A percentile compares a stretch with the other conserved stretches of the same genome.
phyloP scores from a whole-genome alignment of 257 asterid genomes.

The Craterostigma plantagineum region DNA sequence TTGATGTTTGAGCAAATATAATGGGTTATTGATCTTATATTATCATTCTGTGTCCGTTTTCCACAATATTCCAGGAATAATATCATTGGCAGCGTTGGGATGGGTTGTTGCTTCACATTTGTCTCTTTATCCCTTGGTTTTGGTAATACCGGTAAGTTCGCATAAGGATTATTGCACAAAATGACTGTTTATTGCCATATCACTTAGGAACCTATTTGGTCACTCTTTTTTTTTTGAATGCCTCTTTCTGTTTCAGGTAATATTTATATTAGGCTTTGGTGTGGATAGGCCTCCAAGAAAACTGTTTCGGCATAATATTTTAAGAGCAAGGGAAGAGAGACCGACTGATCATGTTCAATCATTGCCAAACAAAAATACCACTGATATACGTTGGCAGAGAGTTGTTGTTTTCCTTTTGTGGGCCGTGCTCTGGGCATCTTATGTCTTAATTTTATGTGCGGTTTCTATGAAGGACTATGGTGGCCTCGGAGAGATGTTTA shows the following conservation, averaged over 20 bases:
- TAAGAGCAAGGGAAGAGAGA: constrained; percentile 19
- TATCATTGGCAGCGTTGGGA: constrained; percentile 87
- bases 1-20: not conserved
- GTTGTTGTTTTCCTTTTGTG: constrained; percentile 47
- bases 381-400: constrained; percentile 23
- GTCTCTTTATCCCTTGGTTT: constrained; percentile 66
- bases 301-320: constrained; percentile 26
- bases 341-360: constrained; percentile 17
- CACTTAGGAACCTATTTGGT: no score
- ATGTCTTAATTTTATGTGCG: constrained; percentile 42
- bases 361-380: constrained; percentile 13
- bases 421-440: constrained; percentile 58
- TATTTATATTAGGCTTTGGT: constrained; percentile 65
- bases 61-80: constrained; percentile 35
- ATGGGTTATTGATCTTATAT: constrained; percentile 1
- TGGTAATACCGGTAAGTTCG: constrained; percentile 66
- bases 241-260: constrained; percentile 22
- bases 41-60: constrained; percentile 5
- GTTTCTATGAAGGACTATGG: constrained; percentile 61
- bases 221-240: not conserved
- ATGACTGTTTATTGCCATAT: no score
- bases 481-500: constrained; percentile 67
- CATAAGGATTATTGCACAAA: constrained; percentile 6
- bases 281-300: constrained; percentile 78
- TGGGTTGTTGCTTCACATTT: constrained; percentile 88